A percentile compares a stretch with the other conserved stretches of the same genome.
These are phyloP conservation scores for Rutstroemia sp. DNA, from an alignment of 2,329 filamentous ascomycete genomes.

Conservation along the genomic window DNA sequence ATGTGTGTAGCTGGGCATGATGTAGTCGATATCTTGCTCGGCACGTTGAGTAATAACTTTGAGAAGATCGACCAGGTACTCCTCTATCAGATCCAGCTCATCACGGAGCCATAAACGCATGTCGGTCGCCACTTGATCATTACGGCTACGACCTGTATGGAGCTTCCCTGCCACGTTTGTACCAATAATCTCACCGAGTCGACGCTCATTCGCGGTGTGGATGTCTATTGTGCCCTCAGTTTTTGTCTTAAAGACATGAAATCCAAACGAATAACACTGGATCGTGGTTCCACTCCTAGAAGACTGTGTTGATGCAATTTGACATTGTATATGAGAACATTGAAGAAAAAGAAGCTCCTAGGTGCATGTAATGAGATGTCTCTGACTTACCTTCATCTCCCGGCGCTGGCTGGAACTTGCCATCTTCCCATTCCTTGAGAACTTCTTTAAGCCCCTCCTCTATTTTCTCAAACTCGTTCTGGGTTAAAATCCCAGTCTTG, in stretches of 20 bases:
- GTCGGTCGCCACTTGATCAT: conserved; percentile 85
- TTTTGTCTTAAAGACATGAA: no score
- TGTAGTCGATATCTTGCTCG: conserved; percentile 63
- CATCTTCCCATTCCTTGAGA: conserved; percentile 45
- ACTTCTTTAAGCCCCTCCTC: conserved; percentile 60
- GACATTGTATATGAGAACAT: no score
- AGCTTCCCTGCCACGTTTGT: conserved; percentile 81
- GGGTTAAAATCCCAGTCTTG: conserved; percentile 65
- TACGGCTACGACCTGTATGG: conserved; percentile 79
- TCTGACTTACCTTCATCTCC: conserved; percentile 40
- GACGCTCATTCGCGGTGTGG: conserved; percentile 65
- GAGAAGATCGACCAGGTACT: conserved; percentile 60
- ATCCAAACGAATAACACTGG: no score
- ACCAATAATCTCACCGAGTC: conserved; percentile 76
- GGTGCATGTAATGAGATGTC: no score
- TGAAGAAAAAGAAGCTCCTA: no score
- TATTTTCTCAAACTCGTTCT: conserved; percentile 66
- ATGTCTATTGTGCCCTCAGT: conserved; percentile 33
- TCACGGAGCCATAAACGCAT: conserved; percentile 86
- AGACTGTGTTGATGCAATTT: no score
- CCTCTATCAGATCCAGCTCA: conserved; percentile 62
- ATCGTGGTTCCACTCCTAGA: no score
- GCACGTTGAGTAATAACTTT: conserved; percentile 61
- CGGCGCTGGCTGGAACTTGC: conserved; percentile 43
- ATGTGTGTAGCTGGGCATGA: conserved; percentile 86